phyloP scores from a whole-genome alignment of 805 yeast genomes.

The Kluyveromyces lactis region DNA sequence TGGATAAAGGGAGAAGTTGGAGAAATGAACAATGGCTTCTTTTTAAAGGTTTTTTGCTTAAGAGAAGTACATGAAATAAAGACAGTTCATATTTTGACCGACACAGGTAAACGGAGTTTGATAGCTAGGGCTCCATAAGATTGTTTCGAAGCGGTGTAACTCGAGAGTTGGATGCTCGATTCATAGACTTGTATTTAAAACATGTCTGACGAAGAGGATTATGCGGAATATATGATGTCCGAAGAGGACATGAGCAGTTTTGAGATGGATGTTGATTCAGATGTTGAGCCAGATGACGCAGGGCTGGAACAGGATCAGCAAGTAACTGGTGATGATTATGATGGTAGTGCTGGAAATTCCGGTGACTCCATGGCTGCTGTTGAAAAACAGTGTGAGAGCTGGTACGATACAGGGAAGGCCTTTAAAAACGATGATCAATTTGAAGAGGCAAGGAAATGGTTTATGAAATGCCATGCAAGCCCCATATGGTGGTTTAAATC shows the following conservation, averaged over 20 bases:
- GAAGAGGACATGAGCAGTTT: constrained; percentile 20
- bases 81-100: too few species aligned
- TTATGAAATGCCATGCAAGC: constrained; percentile 1
- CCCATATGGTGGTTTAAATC: constrained; percentile 5
- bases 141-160: too few species aligned
- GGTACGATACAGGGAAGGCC: constrained; percentile 8
- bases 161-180: too few species aligned
- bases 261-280: constrained; percentile 20
- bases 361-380: background rate
- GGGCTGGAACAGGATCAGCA: background rate
- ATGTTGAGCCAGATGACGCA: background rate
- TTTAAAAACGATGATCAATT: constrained; percentile 12
- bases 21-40: too few species aligned
- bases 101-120: too few species aligned
- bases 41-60: too few species aligned
- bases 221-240: constrained; percentile 27
- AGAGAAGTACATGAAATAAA: too few species aligned
- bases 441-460: constrained; percentile 8
- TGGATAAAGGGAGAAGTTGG: too few species aligned
- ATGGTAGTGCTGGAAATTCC: too few species aligned
- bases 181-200: too few species aligned
- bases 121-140: too few species aligned
- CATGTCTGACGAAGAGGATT: constrained; percentile 18
- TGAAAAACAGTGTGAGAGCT: constrained; percentile 2
- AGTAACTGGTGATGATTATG: constrained; percentile 8